A percentile compares a stretch with the other conserved stretches of the same genome.
Conservation (phyloP, 129 eudicot species). For the Ambrosia artemisiifolia region DNA sequence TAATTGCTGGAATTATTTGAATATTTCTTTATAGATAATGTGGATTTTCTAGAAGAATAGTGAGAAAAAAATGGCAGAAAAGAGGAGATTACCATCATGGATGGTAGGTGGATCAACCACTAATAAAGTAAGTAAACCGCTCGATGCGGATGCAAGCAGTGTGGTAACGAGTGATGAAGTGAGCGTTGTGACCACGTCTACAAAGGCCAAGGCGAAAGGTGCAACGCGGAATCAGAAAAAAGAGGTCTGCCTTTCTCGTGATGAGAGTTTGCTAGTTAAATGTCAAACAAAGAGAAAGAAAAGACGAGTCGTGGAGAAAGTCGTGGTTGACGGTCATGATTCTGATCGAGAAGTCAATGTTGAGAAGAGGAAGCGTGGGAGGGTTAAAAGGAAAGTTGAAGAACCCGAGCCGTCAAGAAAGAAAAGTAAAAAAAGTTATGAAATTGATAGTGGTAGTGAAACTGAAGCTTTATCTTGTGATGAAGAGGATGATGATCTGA, state of each 20-base stretch:
- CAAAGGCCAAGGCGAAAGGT: constrained; percentile 23
- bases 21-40: not conserved
- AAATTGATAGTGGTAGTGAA: constrained; percentile 14
- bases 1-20: constrained; percentile 1
- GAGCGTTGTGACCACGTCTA: not conserved
- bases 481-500: constrained; percentile 50
- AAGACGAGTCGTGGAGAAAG: constrained; percentile 23
- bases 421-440: constrained; percentile 4
- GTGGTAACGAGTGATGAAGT: constrained; percentile 2
- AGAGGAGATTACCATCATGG: constrained; percentile 53
- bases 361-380: constrained; percentile 29
- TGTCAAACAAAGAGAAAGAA: constrained; percentile 39
- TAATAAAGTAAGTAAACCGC: constrained; percentile 26
- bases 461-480: constrained; percentile 23
- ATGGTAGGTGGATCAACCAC: constrained; percentile 30
- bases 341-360: constrained; percentile 11
- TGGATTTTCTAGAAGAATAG: not conserved
- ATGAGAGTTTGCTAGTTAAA: constrained; percentile 25
- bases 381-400: constrained; percentile 27
- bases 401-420: constrained; percentile 14
- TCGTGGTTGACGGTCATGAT: constrained; percentile 6
- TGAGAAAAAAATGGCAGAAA: constrained; percentile 26
- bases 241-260: constrained; percentile 10
- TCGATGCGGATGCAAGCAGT: constrained; percentile 2
- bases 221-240: constrained; percentile 1